Base-by-base conservation (phyloP, 2,329 filamentous ascomycete genomes). In the Stachybotrys echinatus region DNA sequence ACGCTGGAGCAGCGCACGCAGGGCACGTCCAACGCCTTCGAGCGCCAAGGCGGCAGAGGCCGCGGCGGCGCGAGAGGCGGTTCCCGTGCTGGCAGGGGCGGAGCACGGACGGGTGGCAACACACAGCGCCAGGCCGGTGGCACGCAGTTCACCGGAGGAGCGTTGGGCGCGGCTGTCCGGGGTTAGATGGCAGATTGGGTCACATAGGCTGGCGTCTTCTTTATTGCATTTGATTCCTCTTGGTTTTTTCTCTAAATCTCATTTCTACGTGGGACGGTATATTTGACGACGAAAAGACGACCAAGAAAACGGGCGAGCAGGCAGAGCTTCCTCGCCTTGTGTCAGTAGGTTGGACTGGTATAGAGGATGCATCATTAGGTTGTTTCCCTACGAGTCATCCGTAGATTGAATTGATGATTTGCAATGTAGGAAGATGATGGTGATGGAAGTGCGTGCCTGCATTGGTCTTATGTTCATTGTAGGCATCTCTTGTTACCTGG, bases 1-100 rank as follows among this genome's bases (percentile, higher is more conserved):
- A 95, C 92, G 21, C 81, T 99, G 60, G 94, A 99, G 79, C 92
- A 96, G 70, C 85, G 94, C 67, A 97, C 95, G 60, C 91, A 96
- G 70, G 94, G 94, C 61, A 96, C 92, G 59, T 85, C 89, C 52
- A 95, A 95, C 65, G 92, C 91, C 23, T 97, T 97, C 73, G 92
- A 96, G 78, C 79, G 92, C 68, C 90, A 96, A 75, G 88, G 89
- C 57, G 89, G 88, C 50, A 81, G 87, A 56, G 85, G 87, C 53
- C 81, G 85, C 23, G 84, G 87, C 45, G 88, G 84, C 48, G 69
- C 68, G 64, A 83, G 72, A 19, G 81, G 86, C 54, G 85, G 87
- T 40, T 75, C 78, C 48, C 74, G 85, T 42, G 74, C 79, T 23
- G 81, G 79, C 23, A 80, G 86, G 45, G 82, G 85, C 42, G 85